Base-by-base conservation (phyloP, 768 basidiomycete genomes). In the Russula virescens region DNA sequence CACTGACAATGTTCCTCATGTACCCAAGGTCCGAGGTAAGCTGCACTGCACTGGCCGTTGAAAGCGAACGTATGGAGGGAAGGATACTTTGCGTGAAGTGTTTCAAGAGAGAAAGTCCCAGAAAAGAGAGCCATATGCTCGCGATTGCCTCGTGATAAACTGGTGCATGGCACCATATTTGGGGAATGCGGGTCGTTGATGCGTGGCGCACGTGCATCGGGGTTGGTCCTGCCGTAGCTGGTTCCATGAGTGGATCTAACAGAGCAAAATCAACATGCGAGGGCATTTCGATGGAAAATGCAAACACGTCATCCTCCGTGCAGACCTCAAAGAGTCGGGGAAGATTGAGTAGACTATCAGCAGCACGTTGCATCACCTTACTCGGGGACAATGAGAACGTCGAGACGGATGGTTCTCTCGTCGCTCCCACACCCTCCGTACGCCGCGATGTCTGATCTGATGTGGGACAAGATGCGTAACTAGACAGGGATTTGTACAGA, bases 311-410 rank as follows among this genome's bases (percentile, higher is more conserved):
- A 71, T 98, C 94, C 60, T 88, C 87, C 8, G 89, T 91, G 70
- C 97, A 96, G 19, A 95, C 89, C 73, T 98, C 95, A 70, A 98
- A 97, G 18, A 98, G 77, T 60, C 94, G 77, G 2, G 96, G 93
- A 3, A 99, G 83, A 75, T 96, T 97, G 35, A 98, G 79, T 38
- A 99, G 76, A n/a, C 94, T 94, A 70, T 98, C 97, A 2, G 91
- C 90, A 35, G 98, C 87, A 61, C 86, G 85, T 63, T 94, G 90
- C 64, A 97, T 87, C 5, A 83, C 85, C 58, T 93, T 91, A 59
- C 87, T 96, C 1, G 94, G 95, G 11, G 91, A 91, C 14, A 98
- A 79, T 1, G 94, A 97, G 76, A 99, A 99, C 7, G 84, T 91
- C 2, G 97, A 96, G 8, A 98, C 83, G 40, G 82, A 80, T 28